These are phyloP conservation scores for Tarenaya hassleriana DNA, from an alignment of 345 rosid species.

Conservation along the genomic window DNA sequence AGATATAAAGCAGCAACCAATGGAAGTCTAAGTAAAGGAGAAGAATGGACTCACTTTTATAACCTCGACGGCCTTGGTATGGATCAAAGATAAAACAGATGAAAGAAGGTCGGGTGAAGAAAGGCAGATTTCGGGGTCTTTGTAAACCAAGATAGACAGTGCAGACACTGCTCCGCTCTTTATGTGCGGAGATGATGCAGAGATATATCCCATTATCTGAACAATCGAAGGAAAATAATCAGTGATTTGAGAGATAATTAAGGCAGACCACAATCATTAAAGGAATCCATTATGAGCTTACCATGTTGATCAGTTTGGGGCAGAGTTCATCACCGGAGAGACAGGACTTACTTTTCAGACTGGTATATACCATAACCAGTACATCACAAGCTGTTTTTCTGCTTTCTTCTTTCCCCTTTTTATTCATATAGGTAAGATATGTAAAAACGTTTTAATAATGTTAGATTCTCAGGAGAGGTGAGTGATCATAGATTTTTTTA, in stretches of 20 bases:
- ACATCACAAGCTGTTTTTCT: slow-evolving; percentile 78
- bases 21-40: neutral
- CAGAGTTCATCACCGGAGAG: slow-evolving; percentile 35
- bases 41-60: slow-evolving; percentile 44
- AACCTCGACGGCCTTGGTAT: slow-evolving; percentile 72
- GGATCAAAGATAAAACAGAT: slow-evolving; percentile 72
- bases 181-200: slow-evolving; percentile 86
- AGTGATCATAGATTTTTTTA: neutral
- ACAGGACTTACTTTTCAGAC: slow-evolving; percentile 38
- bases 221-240: slow-evolving; percentile 14
- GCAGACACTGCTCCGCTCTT: slow-evolving; percentile 96
- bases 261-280: neutral
- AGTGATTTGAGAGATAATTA: slow-evolving; percentile 9
- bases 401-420: slow-evolving; percentile 66
- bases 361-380: slow-evolving; percentile 49
- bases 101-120: slow-evolving; percentile 65
- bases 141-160: slow-evolving; percentile 64
- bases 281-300: slow-evolving; percentile 25
- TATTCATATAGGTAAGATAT: slow-evolving; percentile 7
- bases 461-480: neutral
- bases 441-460: too few relatives aligned
- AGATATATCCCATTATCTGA: slow-evolving; percentile 86
- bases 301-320: slow-evolving; percentile 72
- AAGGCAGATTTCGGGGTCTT: slow-evolving; percentile 53
- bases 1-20: slow-evolving; percentile 4